Evolutionary conservation across 169 alveolate genomes (phyloP), one percentile per base, ranked within the genome.

Genomic region (Eimeria acervulina): DNA sequence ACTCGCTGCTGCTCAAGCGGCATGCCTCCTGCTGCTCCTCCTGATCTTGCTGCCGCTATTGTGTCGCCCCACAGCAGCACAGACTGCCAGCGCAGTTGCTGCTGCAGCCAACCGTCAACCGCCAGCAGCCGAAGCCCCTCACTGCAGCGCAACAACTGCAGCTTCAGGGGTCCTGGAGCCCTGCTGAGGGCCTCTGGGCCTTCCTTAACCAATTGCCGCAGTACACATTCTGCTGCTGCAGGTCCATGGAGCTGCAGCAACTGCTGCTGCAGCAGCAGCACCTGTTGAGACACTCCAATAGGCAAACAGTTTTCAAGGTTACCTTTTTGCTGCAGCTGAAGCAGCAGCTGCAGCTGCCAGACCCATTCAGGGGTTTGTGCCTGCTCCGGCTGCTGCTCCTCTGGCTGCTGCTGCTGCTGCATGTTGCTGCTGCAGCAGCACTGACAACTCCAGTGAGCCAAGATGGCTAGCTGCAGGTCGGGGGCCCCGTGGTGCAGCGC

Each of bases 91-190:
- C 17, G 55, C 87, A 76, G 87, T 61, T 76, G 87, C 87, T 26
- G 61, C 59, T 76, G 87, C 61, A 76, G 40, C 87, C 87, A 76
- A 0, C 87, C 87, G 13, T 76, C 87, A 23, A 26, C 61, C 2
- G 87, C 87, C 17, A 76, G 61, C 61, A 23, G 61, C 87, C 87
- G 87, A 10, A 76, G 36, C 63, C 87, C 87, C 33, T 76, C 87
- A 21, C 59, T 76, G 87, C 87, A 40, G 47, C 61, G 90, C 90
- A 81, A 72, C 68, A 81, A 72, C 68, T 31, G 90, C 72, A 81
- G 90, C 90, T 81, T 81, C 44, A 81, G 90, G 70, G 90, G 61
- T 44, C 44, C 90, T 15, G 90, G 90, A 55, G 68, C 90, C 36
- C 68, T 52, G 26, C 38, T 23, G 1, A 47, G 90, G 90, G 70